These are phyloP conservation scores for Hymenoscyphus occultus DNA, from an alignment of 2,329 filamentous ascomycete genomes.

Conservation along the genomic window DNA sequence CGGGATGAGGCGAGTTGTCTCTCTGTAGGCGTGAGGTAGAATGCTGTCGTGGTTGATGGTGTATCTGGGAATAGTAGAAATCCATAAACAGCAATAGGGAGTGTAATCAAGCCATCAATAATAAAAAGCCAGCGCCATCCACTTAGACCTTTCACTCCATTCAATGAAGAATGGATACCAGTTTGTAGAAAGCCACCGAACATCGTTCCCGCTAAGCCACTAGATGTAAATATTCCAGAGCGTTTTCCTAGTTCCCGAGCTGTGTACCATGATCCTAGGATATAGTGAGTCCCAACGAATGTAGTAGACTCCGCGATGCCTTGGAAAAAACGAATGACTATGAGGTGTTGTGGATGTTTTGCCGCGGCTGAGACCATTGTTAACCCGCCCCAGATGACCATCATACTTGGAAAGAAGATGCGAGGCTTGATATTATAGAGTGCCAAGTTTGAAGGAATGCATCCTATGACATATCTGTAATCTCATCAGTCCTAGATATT, in stretches of 20 bases:
- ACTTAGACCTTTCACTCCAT: constrained; percentile 44
- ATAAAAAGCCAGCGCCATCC: constrained; percentile 54
- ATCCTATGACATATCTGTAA: constrained; percentile 49
- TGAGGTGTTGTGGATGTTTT: constrained; percentile 51
- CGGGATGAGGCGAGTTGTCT: constrained; percentile 43
- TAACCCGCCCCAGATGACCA: constrained; percentile 60
- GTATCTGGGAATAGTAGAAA: constrained; percentile 47
- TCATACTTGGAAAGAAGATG: constrained; percentile 62
- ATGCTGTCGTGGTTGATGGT: constrained; percentile 41
- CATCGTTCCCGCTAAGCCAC: constrained; percentile 58
- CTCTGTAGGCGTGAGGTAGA: constrained; percentile 42
- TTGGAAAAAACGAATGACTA: constrained; percentile 57
- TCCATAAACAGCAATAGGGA: constrained; percentile 55
- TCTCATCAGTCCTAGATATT: background rate
- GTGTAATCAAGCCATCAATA: constrained; percentile 53
- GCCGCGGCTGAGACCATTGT: constrained; percentile 59
- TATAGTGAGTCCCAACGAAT: constrained; percentile 57
- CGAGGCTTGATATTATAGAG: constrained; percentile 61
- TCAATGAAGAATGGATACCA: constrained; percentile 32
- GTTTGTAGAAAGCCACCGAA: constrained; percentile 62
- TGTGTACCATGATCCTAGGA: constrained; percentile 61
- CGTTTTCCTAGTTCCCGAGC: constrained; percentile 59
- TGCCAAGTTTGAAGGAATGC: constrained; percentile 59
- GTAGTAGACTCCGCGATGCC: constrained; percentile 55
- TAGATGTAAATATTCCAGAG: constrained; percentile 58